Conservation (phyloP, 192 early-diverging fungal genomes). For the Podila epicladia region DNA sequence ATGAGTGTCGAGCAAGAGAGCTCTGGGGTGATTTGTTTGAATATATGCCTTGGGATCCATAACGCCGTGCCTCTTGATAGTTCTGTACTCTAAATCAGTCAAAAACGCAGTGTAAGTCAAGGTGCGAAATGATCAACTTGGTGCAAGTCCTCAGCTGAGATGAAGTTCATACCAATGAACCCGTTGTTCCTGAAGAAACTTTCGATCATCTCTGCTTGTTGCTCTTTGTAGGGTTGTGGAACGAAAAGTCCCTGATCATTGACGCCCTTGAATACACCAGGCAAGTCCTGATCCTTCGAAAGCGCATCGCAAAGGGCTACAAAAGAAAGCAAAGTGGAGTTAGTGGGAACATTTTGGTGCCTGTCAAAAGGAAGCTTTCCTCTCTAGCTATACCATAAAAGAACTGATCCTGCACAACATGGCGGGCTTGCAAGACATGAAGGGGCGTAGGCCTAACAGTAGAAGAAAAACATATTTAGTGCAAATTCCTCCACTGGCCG, state of each 20-base stretch:
- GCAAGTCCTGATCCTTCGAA: slow-evolving; percentile 13
- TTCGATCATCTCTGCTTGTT: slow-evolving; percentile 42
- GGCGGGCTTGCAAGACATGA: neutral
- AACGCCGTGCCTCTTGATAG: slow-evolving; percentile 25
- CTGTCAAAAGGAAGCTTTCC: too few species aligned
- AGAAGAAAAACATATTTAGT: neutral
- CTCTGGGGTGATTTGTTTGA: slow-evolving; percentile 26
- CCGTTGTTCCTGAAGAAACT: slow-evolving; percentile 47
- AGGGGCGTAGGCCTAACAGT: slow-evolving; percentile 24
- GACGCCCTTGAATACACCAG: slow-evolving; percentile 26
- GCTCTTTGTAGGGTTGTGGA: slow-evolving; percentile 34
- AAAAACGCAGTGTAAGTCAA: neutral
- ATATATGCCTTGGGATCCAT: slow-evolving; percentile 34
- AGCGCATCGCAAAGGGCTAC: slow-evolving; percentile 21
- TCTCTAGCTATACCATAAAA: slow-evolving; percentile 10
- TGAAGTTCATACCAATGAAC: slow-evolving; percentile 28
- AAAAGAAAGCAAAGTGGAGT: too few species aligned
- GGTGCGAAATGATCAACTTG: neutral
- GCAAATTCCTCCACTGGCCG: neutral
- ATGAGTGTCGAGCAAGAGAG: slow-evolving; percentile 25
- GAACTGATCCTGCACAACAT: slow-evolving; percentile 35
- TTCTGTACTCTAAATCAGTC: neutral
- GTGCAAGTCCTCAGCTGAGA: neutral
- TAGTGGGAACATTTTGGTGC: too few species aligned
- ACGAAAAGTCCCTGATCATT: slow-evolving; percentile 38